A percentile compares a stretch with the other conserved stretches of the same genome.
phyloP scores from a whole-genome alignment of 257 asterid species.

The Solanum sejunctum region DNA sequence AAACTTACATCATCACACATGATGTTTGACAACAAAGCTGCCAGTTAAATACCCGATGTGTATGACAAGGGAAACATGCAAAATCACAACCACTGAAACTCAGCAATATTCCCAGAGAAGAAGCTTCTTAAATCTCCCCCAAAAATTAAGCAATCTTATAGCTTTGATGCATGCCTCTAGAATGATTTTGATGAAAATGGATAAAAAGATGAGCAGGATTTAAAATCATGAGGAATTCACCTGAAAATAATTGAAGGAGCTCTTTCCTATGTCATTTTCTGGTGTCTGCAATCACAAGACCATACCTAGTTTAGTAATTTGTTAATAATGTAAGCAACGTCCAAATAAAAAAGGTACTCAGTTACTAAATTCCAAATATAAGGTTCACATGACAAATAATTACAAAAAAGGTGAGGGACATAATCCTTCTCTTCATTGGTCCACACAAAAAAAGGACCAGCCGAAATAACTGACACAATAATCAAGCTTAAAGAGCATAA shows the following conservation, averaged over 20 bases:
- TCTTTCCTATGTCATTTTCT: conserved; percentile 89
- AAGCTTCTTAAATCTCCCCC: neutral
- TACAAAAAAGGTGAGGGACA: neutral
- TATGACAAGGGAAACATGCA: neutral
- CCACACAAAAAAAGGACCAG: neutral
- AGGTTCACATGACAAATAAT: neutral
- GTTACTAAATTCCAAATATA: neutral
- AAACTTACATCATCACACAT: neutral
- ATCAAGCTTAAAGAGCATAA: neutral
- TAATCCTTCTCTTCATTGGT: neutral
- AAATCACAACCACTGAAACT: neutral
- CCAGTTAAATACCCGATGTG: neutral
- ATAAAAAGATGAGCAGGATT: neutral
- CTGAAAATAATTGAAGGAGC: conserved; percentile 84
- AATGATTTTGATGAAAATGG: neutral
- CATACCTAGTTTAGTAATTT: neutral
- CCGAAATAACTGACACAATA: neutral
- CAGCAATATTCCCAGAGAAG: neutral
- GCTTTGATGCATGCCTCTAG: neutral
- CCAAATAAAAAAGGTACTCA: neutral
- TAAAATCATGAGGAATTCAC: conserved; percentile 11
- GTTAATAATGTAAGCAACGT: neutral
- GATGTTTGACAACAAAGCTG: neutral
- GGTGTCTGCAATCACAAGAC: conserved; percentile 49
- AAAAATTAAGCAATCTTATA: neutral